Evolutionary conservation across 2,329 filamentous ascomycete genomes (phyloP).

Genomic region (Exserohilum rostratum): DNA sequence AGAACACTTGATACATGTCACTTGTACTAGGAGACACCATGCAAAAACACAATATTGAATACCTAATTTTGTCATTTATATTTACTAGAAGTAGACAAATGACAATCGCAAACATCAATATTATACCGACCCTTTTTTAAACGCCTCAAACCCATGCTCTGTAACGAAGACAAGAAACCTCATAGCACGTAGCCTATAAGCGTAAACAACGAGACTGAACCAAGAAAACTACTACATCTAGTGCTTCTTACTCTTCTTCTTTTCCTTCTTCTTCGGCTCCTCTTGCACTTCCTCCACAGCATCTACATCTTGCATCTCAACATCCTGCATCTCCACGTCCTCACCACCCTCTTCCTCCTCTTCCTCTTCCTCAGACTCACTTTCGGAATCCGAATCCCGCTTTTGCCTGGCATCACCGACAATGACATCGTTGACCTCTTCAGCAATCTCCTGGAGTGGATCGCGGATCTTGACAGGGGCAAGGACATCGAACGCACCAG

Average conservation of each 20-base stretch:
- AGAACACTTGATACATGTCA: no score
- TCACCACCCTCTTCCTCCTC: constrained; percentile 12
- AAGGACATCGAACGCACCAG: constrained; percentile 89
- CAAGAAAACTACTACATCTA: not conserved
- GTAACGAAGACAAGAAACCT: constrained; percentile 1
- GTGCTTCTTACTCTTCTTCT: constrained; percentile 18
- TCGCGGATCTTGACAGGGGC: constrained; percentile 39
- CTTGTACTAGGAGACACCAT: no score
- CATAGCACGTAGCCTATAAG: constrained; percentile 1
- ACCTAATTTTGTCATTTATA: no score
- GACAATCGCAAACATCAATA: no score
- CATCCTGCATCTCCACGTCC: constrained; percentile 23
- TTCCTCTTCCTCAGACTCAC: constrained; percentile 18
- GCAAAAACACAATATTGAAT: no score
- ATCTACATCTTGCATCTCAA: constrained; percentile 12
- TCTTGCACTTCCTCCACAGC: constrained; percentile 6
- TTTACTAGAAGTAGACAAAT: no score
- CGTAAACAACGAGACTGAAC: no score
- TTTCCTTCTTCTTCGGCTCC: constrained; percentile 8
- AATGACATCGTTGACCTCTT: constrained; percentile 16
- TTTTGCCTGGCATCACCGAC: constrained; percentile 14
- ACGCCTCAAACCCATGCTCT: constrained; percentile 6
- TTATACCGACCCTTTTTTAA: constrained; percentile 7
- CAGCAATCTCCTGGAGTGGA: constrained; percentile 29
- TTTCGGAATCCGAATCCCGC: constrained; percentile 16